Percentiles rank a stretch among this genome's conserved stretches.
phyloP scores from a whole-genome alignment of 108 stramenopile species.

The Asterionellopsis glacialis region DNA sequence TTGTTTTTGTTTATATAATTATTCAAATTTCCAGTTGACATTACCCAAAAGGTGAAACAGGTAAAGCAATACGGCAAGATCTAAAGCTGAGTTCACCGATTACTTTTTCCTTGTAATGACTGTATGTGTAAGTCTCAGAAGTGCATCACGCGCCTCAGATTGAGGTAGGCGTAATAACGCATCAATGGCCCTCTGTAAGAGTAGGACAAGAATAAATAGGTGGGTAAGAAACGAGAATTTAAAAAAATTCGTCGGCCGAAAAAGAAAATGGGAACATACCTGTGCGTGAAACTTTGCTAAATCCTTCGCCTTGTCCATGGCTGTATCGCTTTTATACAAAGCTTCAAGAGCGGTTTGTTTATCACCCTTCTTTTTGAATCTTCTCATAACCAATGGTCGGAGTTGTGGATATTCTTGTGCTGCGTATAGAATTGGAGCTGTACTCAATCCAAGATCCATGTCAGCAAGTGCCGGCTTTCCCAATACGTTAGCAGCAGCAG shows the following conservation, averaged over 20 bases:
- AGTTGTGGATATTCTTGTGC: conserved; percentile 81
- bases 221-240: neutral
- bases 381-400: conserved; percentile 80
- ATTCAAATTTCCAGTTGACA: neutral
- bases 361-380: conserved; percentile 93
- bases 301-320: conserved; percentile 83
- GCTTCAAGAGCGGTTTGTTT: conserved; percentile 81
- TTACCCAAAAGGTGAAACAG: too few relatives aligned
- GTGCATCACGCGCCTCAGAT: conserved; percentile 82
- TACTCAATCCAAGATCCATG: conserved; percentile 90
- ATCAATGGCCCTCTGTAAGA: conserved; percentile 72
- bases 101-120: conserved; percentile 93
- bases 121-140: conserved; percentile 82
- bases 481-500: conserved; percentile 81
- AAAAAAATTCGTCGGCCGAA: neutral
- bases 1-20: neutral
- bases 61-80: too few relatives aligned
- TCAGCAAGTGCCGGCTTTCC: conserved; percentile 83
- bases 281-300: conserved; percentile 91
- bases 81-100: conserved; percentile 1
- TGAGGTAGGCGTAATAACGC: conserved; percentile 83
- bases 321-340: conserved; percentile 72
- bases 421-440: conserved; percentile 95
- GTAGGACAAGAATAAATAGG: neutral
- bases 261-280: conserved; percentile 28